Percentiles rank a stretch among this genome's conserved stretches.
Evolutionary conservation across 345 rosid species (phyloP).

Genomic region (Eutrema heterophyllum): DNA sequence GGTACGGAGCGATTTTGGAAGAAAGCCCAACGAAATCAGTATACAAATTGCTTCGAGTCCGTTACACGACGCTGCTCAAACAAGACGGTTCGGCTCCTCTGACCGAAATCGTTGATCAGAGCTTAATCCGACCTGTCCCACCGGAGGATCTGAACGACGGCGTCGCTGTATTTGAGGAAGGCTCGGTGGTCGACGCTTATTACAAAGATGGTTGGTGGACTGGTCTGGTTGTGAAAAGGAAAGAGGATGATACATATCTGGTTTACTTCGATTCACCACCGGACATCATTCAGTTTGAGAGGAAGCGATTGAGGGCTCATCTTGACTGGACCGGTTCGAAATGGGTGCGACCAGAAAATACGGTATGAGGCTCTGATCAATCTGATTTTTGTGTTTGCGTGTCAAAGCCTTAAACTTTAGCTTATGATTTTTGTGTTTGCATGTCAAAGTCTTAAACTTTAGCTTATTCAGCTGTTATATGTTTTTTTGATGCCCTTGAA

Average conservation of each 20-base stretch:
- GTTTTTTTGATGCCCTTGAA: background rate
- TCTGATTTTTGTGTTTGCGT: background rate
- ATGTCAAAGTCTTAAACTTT: background rate
- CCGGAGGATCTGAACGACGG: slow-evolving; percentile 7
- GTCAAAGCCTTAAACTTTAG: background rate
- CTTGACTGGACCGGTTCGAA: slow-evolving; percentile 42
- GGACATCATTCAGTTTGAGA: slow-evolving; percentile 40
- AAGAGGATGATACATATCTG: slow-evolving; percentile 28
- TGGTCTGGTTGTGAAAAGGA: slow-evolving; percentile 44
- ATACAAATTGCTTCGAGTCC: slow-evolving; percentile 17
- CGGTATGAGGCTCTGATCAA: slow-evolving; percentile 22
- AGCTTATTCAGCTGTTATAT: background rate
- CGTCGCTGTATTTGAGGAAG: slow-evolving; percentile 11
- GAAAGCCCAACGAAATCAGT: background rate
- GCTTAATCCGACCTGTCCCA: slow-evolving; percentile 49
- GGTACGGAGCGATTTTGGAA: background rate
- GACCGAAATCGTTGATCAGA: slow-evolving; percentile 38
- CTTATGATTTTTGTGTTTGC: background rate
- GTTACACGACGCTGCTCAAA: slow-evolving; percentile 37
- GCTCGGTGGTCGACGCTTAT: slow-evolving; percentile 39
- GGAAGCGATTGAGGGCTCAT: slow-evolving; percentile 46
- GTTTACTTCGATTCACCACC: slow-evolving; percentile 53
- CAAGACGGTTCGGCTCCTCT: slow-evolving; percentile 39
- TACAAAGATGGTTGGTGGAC: slow-evolving; percentile 52
- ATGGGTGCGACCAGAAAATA: slow-evolving; percentile 42